Evolutionary conservation across 768 basidiomycete genomes (phyloP).

Genomic region (Pleurotus cornucopiae): DNA sequence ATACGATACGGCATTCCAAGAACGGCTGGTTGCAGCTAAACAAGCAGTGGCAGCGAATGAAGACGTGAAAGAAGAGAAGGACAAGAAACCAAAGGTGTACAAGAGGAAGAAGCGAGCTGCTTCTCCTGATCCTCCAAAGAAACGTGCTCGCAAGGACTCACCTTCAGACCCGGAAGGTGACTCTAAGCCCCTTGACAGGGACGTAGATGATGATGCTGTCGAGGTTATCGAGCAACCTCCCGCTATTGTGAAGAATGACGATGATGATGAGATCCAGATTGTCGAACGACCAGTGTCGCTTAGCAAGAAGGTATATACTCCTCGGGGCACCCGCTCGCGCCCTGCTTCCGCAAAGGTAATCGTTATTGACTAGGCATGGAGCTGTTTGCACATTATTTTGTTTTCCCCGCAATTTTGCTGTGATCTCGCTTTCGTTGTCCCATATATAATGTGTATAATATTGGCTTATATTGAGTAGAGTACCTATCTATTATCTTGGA

Average conservation of each 20-base stretch:
- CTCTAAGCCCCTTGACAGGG: too few relatives aligned
- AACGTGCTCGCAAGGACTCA: background rate
- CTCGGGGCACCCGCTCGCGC: background rate
- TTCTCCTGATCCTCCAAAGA: background rate
- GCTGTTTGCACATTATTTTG: too few relatives aligned
- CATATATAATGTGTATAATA: too few relatives aligned
- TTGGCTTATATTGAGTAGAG: too few relatives aligned
- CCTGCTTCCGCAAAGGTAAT: background rate
- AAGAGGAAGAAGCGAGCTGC: background rate
- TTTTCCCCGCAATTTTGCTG: too few relatives aligned
- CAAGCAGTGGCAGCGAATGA: background rate
- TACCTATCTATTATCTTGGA: too few relatives aligned
- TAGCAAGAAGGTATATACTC: background rate
- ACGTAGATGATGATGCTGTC: too few relatives aligned
- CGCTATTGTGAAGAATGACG: too few relatives aligned
- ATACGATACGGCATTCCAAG: constrained; percentile 33
- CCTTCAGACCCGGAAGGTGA: background rate
- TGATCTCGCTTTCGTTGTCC: too few relatives aligned
- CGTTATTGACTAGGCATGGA: background rate
- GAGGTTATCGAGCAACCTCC: too few relatives aligned
- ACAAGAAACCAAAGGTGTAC: background rate
- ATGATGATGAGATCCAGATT: background rate
- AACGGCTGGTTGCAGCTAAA: constrained; percentile 16
- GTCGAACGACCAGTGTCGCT: background rate
- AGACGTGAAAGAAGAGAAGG: background rate